These are phyloP conservation scores for Penicillium sp. DNA, from an alignment of 2,329 filamentous ascomycete species.

Conservation along the genomic window DNA sequence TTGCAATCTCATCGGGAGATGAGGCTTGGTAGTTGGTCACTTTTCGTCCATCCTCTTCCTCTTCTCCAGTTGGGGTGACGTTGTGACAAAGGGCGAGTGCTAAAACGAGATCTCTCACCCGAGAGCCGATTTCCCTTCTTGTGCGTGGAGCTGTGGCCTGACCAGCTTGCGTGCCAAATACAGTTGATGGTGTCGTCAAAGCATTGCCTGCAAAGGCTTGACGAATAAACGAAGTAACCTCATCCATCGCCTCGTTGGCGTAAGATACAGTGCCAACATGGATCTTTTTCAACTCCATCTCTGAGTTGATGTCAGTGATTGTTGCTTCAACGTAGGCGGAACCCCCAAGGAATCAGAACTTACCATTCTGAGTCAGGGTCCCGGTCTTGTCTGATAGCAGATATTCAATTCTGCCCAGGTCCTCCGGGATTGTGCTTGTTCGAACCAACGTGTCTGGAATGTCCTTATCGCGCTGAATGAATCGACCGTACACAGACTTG, in stretches of 20 bases:
- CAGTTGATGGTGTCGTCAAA: conserved; percentile 77
- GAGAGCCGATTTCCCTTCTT: conserved; percentile 87
- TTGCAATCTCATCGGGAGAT: conserved; percentile 97
- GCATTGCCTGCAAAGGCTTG: conserved; percentile 73
- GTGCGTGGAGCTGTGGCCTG: conserved; percentile 74
- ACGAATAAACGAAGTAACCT: conserved; percentile 83
- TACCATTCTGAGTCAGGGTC: conserved; percentile 90
- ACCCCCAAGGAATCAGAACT: conserved; percentile 21
- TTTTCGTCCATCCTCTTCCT: conserved; percentile 72
- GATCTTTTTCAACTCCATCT: conserved; percentile 99
- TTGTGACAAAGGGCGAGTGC: conserved; percentile 95
- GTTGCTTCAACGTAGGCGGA: not conserved
- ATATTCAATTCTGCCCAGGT: conserved; percentile 94
- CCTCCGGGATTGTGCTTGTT: conserved; percentile 96
- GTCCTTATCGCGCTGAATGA: conserved; percentile 88
- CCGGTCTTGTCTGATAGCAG: conserved; percentile 96
- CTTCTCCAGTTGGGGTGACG: conserved; percentile 88
- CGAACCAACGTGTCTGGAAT: conserved; percentile 92
- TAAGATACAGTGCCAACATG: conserved; percentile 98
- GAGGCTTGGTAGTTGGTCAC: conserved; percentile 93
- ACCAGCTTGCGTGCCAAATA: conserved; percentile 66
- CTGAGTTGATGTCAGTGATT: conserved; percentile 48
- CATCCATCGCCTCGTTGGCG: conserved; percentile 98
- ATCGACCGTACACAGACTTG: conserved; percentile 93
- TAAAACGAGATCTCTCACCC: conserved; percentile 90